Conservation (phyloP, 352 stramenopile species). For the Phytopythium oedochilum region DNA sequence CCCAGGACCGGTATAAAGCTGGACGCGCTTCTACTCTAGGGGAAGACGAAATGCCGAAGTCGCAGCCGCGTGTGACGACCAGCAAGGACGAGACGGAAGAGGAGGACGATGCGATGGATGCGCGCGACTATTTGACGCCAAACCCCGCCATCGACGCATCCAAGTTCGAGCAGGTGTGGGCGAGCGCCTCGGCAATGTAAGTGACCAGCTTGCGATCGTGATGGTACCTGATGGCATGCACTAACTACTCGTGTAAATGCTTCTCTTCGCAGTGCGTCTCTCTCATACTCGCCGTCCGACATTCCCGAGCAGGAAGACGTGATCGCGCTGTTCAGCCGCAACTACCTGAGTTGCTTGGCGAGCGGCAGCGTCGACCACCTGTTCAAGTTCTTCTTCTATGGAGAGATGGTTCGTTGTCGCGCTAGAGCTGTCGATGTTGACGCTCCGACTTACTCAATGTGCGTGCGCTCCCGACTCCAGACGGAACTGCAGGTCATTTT, state of each 20-base stretch:
- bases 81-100: constrained; percentile 35
- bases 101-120: constrained; percentile 51
- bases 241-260: neutral
- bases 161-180: constrained; percentile 82
- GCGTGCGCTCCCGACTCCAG: constrained; percentile 14
- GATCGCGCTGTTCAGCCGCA: constrained; percentile 65
- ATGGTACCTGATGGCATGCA: neutral
- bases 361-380: constrained; percentile 63
- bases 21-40: neutral
- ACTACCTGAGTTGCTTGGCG: constrained; percentile 74
- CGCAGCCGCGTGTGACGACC: constrained; percentile 14
- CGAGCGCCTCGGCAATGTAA: constrained; percentile 66
- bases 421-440: neutral
- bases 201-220: constrained; percentile 15
- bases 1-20: constrained; percentile 8
- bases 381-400: constrained; percentile 89
- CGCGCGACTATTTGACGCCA: constrained; percentile 60
- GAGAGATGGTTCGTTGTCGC: constrained; percentile 58
- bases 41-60: neutral
- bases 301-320: constrained; percentile 71
- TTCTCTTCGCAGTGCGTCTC: constrained; percentile 24
- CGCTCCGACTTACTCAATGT: neutral
- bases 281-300: constrained; percentile 43
- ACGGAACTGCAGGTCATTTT: constrained; percentile 76
- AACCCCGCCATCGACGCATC: constrained; percentile 59